Conservation (phyloP, 2,329 filamentous ascomycete genomes). For the Aspergillus quadrilineatus region DNA sequence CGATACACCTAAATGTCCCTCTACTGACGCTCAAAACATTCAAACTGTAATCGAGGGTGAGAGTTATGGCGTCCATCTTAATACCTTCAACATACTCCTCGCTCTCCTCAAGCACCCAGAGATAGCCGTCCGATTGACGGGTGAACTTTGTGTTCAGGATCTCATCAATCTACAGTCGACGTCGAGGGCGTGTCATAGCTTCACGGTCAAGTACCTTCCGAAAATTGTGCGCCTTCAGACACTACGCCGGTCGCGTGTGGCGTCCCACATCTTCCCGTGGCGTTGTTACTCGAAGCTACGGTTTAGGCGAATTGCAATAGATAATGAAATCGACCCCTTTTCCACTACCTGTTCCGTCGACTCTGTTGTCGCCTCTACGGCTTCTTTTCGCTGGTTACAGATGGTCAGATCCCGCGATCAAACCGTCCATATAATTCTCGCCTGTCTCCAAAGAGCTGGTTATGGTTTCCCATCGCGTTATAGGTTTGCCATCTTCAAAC, state of each 20-base stretch:
- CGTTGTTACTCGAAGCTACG: conserved; percentile 58
- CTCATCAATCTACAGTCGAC: conserved; percentile 65
- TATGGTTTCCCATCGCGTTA: conserved; percentile 56
- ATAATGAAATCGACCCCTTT: neutral
- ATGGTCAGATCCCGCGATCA: conserved; percentile 63
- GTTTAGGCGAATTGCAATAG: conserved; percentile 21
- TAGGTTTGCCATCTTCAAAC: conserved; percentile 56
- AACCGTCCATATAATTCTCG: conserved; percentile 62
- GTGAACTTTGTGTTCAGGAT: conserved; percentile 55
- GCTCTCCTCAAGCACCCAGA: conserved; percentile 39
- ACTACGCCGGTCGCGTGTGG: conserved; percentile 20
- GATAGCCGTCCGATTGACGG: conserved; percentile 56
- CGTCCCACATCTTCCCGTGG: conserved; percentile 54
- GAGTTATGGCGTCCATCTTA: too few species aligned
- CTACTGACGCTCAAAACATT: neutral
- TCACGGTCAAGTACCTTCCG: conserved; percentile 60
- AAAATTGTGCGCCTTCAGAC: conserved; percentile 57
- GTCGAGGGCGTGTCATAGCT: conserved; percentile 61
- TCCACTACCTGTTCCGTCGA: conserved; percentile 17
- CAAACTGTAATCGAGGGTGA: neutral
- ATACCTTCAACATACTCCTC: conserved; percentile 9
- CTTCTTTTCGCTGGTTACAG: conserved; percentile 65
- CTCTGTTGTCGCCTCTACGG: conserved; percentile 44
- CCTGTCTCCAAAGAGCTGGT: conserved; percentile 58
- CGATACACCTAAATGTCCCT: neutral